Percentiles rank a stretch among this genome's conserved stretches.
Conservation (phyloP, 345 rosid genomes). For the Garcia nutans region DNA sequence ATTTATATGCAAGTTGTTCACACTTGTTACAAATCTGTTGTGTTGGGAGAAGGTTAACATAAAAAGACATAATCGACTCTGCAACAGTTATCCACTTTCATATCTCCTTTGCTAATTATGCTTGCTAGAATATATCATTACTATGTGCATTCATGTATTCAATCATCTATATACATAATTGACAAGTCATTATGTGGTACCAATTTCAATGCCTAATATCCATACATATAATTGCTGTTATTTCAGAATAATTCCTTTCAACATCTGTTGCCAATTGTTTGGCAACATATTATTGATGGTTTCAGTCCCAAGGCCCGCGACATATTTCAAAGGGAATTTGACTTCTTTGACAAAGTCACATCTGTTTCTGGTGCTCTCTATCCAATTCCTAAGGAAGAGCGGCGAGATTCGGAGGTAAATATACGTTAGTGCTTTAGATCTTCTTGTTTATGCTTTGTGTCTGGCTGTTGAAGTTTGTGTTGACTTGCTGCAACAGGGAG, state of each 20-base stretch:
- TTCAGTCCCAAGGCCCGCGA: slow-evolving; percentile 75
- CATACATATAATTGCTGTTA: slow-evolving; percentile 15
- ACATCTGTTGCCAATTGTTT: slow-evolving; percentile 70
- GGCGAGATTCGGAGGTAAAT: slow-evolving; percentile 85
- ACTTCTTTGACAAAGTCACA: slow-evolving; percentile 93
- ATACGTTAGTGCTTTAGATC: slow-evolving; percentile 11
- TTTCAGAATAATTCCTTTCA: slow-evolving; percentile 82
- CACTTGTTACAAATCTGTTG: neutral
- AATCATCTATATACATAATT: neutral
- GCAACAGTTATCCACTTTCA: neutral
- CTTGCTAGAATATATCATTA: neutral
- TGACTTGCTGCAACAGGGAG: slow-evolving; percentile 52
- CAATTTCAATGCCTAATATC: slow-evolving; percentile 10
- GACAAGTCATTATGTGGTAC: neutral
- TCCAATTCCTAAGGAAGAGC: slow-evolving; percentile 91
- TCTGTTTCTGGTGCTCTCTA: slow-evolving; percentile 79
- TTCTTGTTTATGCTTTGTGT: slow-evolving; percentile 9
- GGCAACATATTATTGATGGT: slow-evolving; percentile 81
- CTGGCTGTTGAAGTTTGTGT: slow-evolving; percentile 17
- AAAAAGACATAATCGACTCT: neutral
- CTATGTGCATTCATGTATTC: neutral
- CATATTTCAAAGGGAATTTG: slow-evolving; percentile 81
- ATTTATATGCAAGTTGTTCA: neutral
- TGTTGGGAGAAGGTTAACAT: neutral
- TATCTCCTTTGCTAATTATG: neutral